These are phyloP conservation scores for Neospermospora avenae DNA, from an alignment of 2,329 filamentous ascomycete genomes.

Conservation along the genomic window DNA sequence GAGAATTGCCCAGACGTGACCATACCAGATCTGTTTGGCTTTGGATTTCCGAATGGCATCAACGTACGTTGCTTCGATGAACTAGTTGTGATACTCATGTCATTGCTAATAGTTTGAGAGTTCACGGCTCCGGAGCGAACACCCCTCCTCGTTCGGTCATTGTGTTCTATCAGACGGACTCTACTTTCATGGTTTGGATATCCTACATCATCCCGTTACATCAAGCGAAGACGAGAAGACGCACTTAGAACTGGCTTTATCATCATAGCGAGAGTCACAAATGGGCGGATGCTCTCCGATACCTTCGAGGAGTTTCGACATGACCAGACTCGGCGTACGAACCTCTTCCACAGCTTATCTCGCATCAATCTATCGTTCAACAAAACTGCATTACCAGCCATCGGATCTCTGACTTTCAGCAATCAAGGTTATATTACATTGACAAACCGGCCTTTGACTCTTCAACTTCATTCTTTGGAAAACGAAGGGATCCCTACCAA, in stretches of 20 bases:
- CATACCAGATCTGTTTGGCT: slow-evolving; percentile 6
- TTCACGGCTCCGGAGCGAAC: background rate
- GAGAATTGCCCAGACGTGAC: slow-evolving; percentile 30
- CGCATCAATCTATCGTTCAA: background rate
- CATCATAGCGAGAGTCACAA: background rate
- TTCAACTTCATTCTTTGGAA: background rate
- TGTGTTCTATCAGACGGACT: background rate
- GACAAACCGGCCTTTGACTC: background rate
- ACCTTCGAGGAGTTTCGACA: background rate
- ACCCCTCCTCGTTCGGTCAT: background rate
- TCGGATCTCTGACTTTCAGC: background rate
- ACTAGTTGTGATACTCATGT: background rate
- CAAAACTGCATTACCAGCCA: background rate
- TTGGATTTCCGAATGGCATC: background rate
- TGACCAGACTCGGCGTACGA: background rate
- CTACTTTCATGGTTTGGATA: background rate
- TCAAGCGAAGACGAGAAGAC: background rate
- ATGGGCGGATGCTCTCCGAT: background rate
- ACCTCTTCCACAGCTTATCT: background rate
- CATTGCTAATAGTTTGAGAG: background rate
- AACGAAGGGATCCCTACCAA: slow-evolving; percentile 23
- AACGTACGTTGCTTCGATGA: background rate
- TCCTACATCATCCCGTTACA: background rate
- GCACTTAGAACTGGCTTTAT: background rate
- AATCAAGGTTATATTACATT: background rate